Evolutionary conservation across 2,329 filamentous ascomycete species (phyloP).

Genomic region (Coniochaeta sp.): DNA sequence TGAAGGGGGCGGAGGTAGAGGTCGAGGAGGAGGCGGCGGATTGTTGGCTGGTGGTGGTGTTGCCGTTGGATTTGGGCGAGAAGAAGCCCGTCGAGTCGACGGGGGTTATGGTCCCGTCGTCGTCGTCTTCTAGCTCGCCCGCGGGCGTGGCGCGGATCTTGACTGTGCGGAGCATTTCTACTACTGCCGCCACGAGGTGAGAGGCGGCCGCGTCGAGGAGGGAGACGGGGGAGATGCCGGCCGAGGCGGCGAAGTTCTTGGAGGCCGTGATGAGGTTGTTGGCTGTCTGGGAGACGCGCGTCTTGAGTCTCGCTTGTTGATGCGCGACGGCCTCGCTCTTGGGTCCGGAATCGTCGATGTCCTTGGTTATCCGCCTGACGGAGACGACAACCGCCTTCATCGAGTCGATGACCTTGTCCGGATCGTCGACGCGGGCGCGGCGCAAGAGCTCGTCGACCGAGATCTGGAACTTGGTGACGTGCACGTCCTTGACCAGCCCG

Average conservation of each 20-base stretch:
- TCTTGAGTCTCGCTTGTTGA: conserved; percentile 64
- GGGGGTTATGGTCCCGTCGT: conserved; percentile 59
- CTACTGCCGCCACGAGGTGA: conserved; percentile 76
- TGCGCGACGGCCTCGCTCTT: conserved; percentile 47
- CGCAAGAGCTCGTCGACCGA: conserved; percentile 86
- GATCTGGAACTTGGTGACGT: conserved; percentile 93
- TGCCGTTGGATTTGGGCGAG: conserved; percentile 42
- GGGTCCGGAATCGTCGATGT: conserved; percentile 55
- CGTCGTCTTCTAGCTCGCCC: conserved; percentile 71
- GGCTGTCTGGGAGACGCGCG: conserved; percentile 81
- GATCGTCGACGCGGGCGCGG: conserved; percentile 65
- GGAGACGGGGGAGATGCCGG: conserved; percentile 86
- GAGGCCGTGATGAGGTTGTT: conserved; percentile 94
- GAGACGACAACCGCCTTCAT: conserved; percentile 82
- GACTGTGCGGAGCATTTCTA: conserved; percentile 76
- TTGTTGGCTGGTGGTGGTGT: no score
- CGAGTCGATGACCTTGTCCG: conserved; percentile 69
- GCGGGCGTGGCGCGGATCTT: conserved; percentile 74
- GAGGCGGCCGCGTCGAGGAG: conserved; percentile 88
- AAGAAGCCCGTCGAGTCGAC: conserved; percentile 65
- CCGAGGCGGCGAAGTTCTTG: conserved; percentile 80
- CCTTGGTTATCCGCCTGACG: conserved; percentile 78
- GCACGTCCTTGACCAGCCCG: conserved; percentile 81
- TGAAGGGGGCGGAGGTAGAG: conserved; percentile 16
- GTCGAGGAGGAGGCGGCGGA: conserved; percentile 19